phyloP scores from a whole-genome alignment of 768 basidiomycete genomes.

The Lactifluus rugatus region DNA sequence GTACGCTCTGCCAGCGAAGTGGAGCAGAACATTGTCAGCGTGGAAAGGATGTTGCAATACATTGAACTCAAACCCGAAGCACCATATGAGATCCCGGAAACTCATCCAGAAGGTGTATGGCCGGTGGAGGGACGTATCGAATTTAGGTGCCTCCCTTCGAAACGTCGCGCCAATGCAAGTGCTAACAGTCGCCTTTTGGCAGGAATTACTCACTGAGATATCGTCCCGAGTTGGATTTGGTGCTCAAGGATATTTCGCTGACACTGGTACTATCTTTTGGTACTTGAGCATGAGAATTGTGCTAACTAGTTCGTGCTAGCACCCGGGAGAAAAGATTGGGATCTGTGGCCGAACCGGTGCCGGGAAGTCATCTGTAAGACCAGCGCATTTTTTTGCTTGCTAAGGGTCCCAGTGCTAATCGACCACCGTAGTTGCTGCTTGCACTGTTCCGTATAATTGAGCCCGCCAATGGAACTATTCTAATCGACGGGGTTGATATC shows the following conservation, averaged over 20 bases:
- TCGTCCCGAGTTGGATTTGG: constrained; percentile 67
- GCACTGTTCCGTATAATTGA: constrained; percentile 75
- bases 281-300: not conserved
- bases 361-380: constrained; percentile 61
- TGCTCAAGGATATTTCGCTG: constrained; percentile 67
- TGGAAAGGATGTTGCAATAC: constrained; percentile 82
- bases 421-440: constrained; percentile 40
- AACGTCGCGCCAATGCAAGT: not conserved
- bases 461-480: constrained; percentile 53
- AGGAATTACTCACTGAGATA: constrained; percentile 73
- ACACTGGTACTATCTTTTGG: constrained; percentile 40
- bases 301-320: constrained; percentile 29
- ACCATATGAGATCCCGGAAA: constrained; percentile 54
- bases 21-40: constrained; percentile 84
- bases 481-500: constrained; percentile 70
- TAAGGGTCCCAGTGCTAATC: not conserved
- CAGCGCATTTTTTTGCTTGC: not conserved
- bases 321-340: constrained; percentile 80
- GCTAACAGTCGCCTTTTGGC: constrained; percentile 1
- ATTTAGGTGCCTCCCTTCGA: constrained; percentile 45
- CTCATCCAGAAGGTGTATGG: constrained; percentile 51
- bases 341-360: constrained; percentile 78
- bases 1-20: constrained; percentile 79
- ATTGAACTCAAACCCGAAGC: constrained; percentile 66
- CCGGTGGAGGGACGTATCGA: constrained; percentile 63